These are phyloP conservation scores for Penicillium sp. DNA, from an alignment of 2,329 filamentous ascomycete genomes.

Conservation along the genomic window DNA sequence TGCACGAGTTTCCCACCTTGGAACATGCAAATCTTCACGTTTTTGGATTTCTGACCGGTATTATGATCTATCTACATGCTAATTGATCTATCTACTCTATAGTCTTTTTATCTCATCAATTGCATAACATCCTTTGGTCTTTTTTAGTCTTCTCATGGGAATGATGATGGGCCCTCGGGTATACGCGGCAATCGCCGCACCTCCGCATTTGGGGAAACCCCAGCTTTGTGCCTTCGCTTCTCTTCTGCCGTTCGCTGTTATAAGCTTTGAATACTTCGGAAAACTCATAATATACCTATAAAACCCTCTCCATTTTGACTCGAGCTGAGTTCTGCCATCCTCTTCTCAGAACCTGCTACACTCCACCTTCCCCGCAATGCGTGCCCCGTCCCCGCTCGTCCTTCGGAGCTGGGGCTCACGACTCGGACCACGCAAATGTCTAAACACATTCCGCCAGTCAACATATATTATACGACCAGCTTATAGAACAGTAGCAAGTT, in stretches of 20 bases:
- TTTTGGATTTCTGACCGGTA: background rate
- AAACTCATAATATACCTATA: background rate
- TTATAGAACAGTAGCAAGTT: constrained; percentile 62
- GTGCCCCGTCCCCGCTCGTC: constrained; percentile 37
- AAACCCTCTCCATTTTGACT: background rate
- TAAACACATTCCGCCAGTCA: constrained; percentile 1
- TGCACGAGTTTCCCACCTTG: background rate
- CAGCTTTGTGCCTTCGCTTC: constrained; percentile 15
- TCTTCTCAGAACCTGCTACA: background rate
- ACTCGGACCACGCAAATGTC: constrained; percentile 16
- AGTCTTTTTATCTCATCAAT: background rate
- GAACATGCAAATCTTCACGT: background rate
- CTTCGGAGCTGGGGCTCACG: constrained; percentile 39
- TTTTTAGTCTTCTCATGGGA: background rate
- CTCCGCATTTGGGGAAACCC: constrained; percentile 31
- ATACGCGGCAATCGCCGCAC: constrained; percentile 47
- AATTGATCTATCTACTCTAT: background rate
- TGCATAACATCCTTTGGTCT: background rate
- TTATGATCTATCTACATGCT: background rate
- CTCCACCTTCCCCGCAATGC: constrained; percentile 35
- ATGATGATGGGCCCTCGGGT: constrained; percentile 36
- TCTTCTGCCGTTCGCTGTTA: background rate
- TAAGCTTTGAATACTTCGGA: background rate
- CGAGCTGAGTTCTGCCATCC: background rate
- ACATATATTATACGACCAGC: constrained; percentile 8